Percentiles rank a stretch among this genome's conserved stretches.
phyloP scores from a whole-genome alignment of 129 eudicot species.

The Tanacetum coccineum region DNA sequence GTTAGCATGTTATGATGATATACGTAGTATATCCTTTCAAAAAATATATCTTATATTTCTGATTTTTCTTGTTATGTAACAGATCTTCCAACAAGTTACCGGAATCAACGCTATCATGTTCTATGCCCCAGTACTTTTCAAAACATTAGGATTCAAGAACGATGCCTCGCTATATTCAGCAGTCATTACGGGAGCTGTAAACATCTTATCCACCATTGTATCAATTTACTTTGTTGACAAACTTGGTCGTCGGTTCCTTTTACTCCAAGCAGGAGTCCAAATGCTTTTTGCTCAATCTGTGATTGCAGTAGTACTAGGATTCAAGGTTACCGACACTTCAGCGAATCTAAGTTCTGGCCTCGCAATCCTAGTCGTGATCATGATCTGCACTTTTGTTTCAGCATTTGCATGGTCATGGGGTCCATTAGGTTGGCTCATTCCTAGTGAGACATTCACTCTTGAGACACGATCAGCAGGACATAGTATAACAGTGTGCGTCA shows the following conservation, averaged over 20 bases:
- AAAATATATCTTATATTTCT: neutral
- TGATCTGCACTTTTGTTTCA: conserved; percentile 79
- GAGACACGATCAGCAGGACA: conserved; percentile 95
- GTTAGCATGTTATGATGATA: too few relatives aligned
- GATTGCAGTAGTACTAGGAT: conserved; percentile 62
- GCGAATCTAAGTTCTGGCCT: conserved; percentile 37
- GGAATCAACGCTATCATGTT: conserved; percentile 99
- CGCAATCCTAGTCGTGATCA: conserved; percentile 63
- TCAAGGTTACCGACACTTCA: conserved; percentile 55
- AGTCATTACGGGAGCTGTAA: conserved; percentile 89
- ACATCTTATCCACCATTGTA: conserved; percentile 70
- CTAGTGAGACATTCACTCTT: conserved; percentile 82
- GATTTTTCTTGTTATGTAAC: conserved; percentile 3
- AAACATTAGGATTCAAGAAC: conserved; percentile 69
- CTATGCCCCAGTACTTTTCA: conserved; percentile 87
- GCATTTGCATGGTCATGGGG: conserved; percentile 99
- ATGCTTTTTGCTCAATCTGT: conserved; percentile 77
- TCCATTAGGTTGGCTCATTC: conserved; percentile 93
- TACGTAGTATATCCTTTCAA: too few relatives aligned
- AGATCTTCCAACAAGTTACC: conserved; percentile 85
- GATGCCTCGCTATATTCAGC: conserved; percentile 78
- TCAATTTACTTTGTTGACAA: conserved; percentile 83
- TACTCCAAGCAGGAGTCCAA: conserved; percentile 84
- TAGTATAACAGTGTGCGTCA: conserved; percentile 76
- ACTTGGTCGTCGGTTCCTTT: conserved; percentile 62